Conservation (phyloP, 83 land plant genomes). For the Picea abies region DNA sequence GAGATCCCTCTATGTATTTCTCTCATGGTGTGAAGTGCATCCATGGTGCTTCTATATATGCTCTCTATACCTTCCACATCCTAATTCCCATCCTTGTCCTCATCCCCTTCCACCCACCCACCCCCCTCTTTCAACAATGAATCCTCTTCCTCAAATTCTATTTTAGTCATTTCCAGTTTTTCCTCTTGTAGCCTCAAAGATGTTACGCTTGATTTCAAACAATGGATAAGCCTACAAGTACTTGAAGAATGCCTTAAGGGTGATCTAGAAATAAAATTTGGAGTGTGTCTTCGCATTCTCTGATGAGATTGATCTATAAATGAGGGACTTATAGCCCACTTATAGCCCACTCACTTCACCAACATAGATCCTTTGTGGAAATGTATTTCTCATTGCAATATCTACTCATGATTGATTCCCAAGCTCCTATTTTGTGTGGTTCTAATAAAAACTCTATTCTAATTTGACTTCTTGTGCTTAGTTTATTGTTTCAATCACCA, state of each 20-base stretch:
- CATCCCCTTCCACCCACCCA: no score
- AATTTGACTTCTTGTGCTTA: no score
- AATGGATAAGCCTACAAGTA: background rate
- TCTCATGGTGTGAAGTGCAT: slow-evolving; percentile 46
- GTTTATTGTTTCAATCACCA: no score
- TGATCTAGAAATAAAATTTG: slow-evolving; percentile 35
- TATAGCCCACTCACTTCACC: no score
- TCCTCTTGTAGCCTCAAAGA: background rate
- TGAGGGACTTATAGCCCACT: no score
- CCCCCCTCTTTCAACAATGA: background rate
- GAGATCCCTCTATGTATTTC: slow-evolving; percentile 61
- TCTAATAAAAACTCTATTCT: no score
- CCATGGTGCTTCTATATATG: slow-evolving; percentile 52
- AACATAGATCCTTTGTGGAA: no score
- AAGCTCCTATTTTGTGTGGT: no score
- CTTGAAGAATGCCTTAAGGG: background rate
- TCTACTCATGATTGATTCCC: no score
- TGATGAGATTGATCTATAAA: slow-evolving; percentile 28
- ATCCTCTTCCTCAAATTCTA: background rate
- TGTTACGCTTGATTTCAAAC: no score
- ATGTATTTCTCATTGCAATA: no score
- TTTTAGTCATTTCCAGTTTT: background rate
- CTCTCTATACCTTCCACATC: slow-evolving; percentile 25
- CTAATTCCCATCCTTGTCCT: slow-evolving; percentile 8
- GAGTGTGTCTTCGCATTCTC: slow-evolving; percentile 56